Percentiles rank a stretch among this genome's conserved stretches.
phyloP scores from a whole-genome alignment of 176 grass and related monocot genomes.

The Carex parvula region DNA sequence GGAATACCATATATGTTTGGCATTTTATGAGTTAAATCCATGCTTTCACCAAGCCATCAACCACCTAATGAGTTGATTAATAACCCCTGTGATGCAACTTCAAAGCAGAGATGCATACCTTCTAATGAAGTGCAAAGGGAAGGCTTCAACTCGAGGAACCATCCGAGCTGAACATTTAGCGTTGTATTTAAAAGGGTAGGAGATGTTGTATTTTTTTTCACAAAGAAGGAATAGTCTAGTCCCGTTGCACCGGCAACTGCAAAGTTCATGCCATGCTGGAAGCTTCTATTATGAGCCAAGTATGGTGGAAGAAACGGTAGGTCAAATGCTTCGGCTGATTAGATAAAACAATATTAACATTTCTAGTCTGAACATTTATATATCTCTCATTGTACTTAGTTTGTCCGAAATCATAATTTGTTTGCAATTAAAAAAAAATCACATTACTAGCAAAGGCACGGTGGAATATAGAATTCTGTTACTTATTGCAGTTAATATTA shows the following conservation, averaged over 20 bases:
- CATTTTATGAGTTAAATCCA: background rate
- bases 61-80: too few species aligned
- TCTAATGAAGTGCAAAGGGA: constrained; percentile 29
- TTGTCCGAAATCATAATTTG: background rate
- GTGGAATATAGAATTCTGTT: background rate
- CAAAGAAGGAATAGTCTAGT: constrained; percentile 33
- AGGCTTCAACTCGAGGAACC: constrained; percentile 40
- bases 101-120: constrained; percentile 7
- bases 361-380: background rate
- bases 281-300: constrained; percentile 32
- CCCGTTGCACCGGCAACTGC: constrained; percentile 34
- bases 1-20: too few species aligned
- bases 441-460: background rate
- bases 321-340: constrained; percentile 27
- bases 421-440: background rate
- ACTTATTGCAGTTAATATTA: background rate
- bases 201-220: background rate
- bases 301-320: constrained; percentile 33
- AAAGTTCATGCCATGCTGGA: constrained; percentile 44
- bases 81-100: background rate
- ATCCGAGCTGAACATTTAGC: constrained; percentile 35
- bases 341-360: background rate
- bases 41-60: too few species aligned
- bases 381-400: background rate
- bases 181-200: constrained; percentile 17